These are phyloP conservation scores for Bonia amplexicaulis DNA, from an alignment of 176 grass and related monocot species.

Conservation along the genomic window DNA sequence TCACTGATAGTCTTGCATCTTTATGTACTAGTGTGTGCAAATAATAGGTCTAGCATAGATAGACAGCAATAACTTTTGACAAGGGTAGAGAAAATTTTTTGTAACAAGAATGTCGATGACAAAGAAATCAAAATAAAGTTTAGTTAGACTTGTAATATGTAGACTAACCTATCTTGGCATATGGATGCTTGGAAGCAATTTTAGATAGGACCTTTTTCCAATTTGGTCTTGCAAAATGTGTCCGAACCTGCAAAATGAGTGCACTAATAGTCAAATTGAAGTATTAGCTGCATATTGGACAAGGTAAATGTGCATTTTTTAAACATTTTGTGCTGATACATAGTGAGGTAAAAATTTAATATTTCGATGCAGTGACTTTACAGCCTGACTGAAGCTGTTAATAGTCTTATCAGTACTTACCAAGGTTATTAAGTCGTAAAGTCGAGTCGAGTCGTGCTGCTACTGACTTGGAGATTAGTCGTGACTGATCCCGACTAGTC, in stretches of 20 bases:
- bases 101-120: neutral
- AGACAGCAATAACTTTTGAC: neutral
- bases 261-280: constrained; percentile 3
- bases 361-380: neutral
- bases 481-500: too few relatives aligned
- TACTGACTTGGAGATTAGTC: too few relatives aligned
- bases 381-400: neutral
- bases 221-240: constrained; percentile 97
- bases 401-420: constrained; percentile 44
- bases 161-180: constrained; percentile 90
- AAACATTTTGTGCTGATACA: neutral
- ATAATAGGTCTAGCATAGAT: neutral
- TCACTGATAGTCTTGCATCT: neutral
- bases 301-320: constrained; percentile 1
- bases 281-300: constrained; percentile 18
- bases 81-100: neutral
- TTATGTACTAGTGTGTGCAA: neutral
- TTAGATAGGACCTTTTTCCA: constrained; percentile 96
- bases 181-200: constrained; percentile 77
- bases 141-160: constrained; percentile 5
- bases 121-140: neutral
- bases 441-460: too few relatives aligned
- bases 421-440: too few relatives aligned
- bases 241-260: constrained; percentile 66
- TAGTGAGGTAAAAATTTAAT: neutral